phyloP scores from a whole-genome alignment of 2,329 filamentous ascomycete species.

The Cryphonectria japonica region DNA sequence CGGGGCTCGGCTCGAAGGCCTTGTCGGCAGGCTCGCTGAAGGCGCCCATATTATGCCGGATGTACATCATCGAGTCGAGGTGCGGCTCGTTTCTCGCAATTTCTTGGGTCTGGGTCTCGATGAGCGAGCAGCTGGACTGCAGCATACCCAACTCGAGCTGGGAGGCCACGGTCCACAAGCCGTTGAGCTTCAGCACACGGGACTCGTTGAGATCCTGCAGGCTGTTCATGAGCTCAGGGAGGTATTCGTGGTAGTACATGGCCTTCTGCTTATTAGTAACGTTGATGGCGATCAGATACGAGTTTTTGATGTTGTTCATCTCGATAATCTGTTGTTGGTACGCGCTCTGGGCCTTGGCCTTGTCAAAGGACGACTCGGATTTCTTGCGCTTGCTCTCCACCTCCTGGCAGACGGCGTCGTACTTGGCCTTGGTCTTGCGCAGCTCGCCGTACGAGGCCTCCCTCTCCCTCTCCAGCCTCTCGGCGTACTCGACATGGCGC shows the following conservation, averaged over 20 bases:
- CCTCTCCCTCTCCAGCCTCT: conserved; percentile 86
- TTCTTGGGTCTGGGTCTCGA: conserved; percentile 75
- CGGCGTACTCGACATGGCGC: conserved; percentile 84
- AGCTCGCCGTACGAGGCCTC: conserved; percentile 83
- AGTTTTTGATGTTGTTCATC: conserved; percentile 98
- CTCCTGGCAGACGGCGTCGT: conserved; percentile 90
- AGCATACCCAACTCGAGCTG: conserved; percentile 81
- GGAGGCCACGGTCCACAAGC: conserved; percentile 80
- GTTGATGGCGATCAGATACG: conserved; percentile 94
- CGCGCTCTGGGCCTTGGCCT: conserved; percentile 84
- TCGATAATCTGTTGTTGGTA: conserved; percentile 92
- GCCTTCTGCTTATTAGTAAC: conserved; percentile 98
- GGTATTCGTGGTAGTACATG: conserved; percentile 94
- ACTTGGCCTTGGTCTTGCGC: conserved; percentile 89
- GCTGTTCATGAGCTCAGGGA: conserved; percentile 91
- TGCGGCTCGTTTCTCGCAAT: conserved; percentile 86
- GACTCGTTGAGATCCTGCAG: conserved; percentile 94
- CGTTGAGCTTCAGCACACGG: conserved; percentile 80
- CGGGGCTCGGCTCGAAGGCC: conserved; percentile 88
- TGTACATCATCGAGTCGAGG: conserved; percentile 97
- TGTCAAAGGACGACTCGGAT: conserved; percentile 91
- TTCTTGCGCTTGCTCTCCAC: conserved; percentile 95
- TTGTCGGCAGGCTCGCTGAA: conserved; percentile 87
- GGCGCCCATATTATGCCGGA: conserved; percentile 81
- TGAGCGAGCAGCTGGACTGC: conserved; percentile 70